Conservation (phyloP, 495 filamentous ascomycete species). For the Trichocladium antarcticum region DNA sequence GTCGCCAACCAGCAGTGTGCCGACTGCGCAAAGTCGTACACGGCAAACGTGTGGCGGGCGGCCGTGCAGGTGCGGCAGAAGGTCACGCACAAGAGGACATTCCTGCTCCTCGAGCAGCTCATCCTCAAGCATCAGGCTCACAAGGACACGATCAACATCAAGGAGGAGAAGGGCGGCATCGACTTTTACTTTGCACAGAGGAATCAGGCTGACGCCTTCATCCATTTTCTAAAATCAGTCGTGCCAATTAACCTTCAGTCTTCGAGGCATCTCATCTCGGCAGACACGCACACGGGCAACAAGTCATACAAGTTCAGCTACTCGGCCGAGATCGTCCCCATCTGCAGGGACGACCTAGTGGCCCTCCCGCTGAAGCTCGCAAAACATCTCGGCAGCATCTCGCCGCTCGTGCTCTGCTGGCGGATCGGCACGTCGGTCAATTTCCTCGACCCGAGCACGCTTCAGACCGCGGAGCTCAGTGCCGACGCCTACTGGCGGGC, state of each 20-base stretch:
- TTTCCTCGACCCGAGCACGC: constrained; percentile 78
- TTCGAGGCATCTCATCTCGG: constrained; percentile 82
- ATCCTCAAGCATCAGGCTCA: constrained; percentile 91
- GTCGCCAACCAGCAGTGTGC: constrained; percentile 82
- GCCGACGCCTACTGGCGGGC: constrained; percentile 74
- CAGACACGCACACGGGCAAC: constrained; percentile 79
- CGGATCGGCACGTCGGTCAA: constrained; percentile 84
- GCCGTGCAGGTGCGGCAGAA: constrained; percentile 84
- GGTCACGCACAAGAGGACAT: constrained; percentile 93
- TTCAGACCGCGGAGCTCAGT: constrained; percentile 79
- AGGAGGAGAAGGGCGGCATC: constrained; percentile 83
- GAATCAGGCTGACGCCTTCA: constrained; percentile 86
- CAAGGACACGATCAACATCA: constrained; percentile 90
- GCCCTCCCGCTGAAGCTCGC: constrained; percentile 85
- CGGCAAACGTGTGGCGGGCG: constrained; percentile 60
- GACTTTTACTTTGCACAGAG: constrained; percentile 87
- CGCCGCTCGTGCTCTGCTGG: constrained; percentile 55
- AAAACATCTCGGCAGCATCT: constrained; percentile 73
- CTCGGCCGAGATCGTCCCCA: constrained; percentile 74
- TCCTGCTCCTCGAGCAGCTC: constrained; percentile 90
- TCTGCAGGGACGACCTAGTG: constrained; percentile 94
- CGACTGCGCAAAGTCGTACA: constrained; percentile 89
- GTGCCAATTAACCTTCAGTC: constrained; percentile 71
- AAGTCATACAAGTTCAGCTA: constrained; percentile 90
- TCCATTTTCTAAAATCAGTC: constrained; percentile 78